A percentile compares a stretch with the other conserved stretches of the same genome.
These are phyloP conservation scores for Fistulifera pelliculosa DNA, from an alignment of 108 stramenopile genomes.

Conservation along the genomic window DNA sequence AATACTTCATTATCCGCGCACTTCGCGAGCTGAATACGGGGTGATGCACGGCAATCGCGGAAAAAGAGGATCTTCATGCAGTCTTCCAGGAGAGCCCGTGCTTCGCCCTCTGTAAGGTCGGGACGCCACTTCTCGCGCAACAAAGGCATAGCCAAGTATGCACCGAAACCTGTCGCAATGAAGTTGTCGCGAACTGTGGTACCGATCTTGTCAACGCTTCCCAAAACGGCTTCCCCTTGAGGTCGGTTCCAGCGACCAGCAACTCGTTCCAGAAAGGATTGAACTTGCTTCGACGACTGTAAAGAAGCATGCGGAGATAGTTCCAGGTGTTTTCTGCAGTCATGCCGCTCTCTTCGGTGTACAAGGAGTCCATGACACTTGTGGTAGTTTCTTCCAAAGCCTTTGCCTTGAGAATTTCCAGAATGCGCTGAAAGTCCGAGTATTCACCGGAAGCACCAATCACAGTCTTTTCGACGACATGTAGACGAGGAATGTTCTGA, in stretches of 20 bases:
- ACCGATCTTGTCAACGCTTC: constrained; percentile 93
- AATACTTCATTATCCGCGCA: constrained; percentile 35
- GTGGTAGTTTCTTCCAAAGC: constrained; percentile 64
- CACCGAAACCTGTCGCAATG: constrained; percentile 95
- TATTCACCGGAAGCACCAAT: constrained; percentile 93
- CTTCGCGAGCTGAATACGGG: constrained; percentile 96
- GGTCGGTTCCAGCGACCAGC: constrained; percentile 67
- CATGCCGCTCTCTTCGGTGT: constrained; percentile 45
- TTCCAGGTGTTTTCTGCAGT: constrained; percentile 70
- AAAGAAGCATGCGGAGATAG: constrained; percentile 91
- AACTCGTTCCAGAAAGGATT: constrained; percentile 99
- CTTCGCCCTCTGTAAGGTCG: constrained; percentile 89
- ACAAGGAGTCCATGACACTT: constrained; percentile 43
- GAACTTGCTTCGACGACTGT: constrained; percentile 89
- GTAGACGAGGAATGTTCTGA: constrained; percentile 82
- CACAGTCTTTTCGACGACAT: constrained; percentile 58
- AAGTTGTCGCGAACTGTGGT: constrained; percentile 92
- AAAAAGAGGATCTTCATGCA: constrained; percentile 97
- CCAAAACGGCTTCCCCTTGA: constrained; percentile 69
- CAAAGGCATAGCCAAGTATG: constrained; percentile 91
- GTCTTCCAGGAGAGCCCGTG: constrained; percentile 92
- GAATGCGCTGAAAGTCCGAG: constrained; percentile 89
- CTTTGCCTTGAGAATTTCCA: constrained; percentile 61
- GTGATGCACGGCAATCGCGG: constrained; percentile 91
- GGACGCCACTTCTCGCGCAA: constrained; percentile 88